These are phyloP conservation scores for Didymella keratinophila DNA, from an alignment of 2,329 filamentous ascomycete species.

Conservation along the genomic window DNA sequence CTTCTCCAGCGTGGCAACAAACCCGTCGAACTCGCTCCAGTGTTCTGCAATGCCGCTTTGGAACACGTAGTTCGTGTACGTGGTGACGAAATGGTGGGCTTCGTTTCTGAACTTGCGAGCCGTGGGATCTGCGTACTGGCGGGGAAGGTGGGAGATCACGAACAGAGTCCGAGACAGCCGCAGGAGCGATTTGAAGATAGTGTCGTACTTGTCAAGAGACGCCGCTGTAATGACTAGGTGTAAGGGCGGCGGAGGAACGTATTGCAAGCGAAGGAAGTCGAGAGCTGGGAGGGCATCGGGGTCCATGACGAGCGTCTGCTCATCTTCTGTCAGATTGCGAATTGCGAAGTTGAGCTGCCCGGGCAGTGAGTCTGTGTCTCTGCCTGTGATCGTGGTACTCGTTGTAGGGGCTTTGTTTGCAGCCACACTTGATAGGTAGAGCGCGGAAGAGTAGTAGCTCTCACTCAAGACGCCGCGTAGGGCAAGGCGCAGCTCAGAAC, in stretches of 20 bases:
- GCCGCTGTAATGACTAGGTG: slow-evolving; percentile 74
- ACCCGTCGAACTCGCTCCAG: slow-evolving; percentile 75
- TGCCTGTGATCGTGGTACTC: slow-evolving; percentile 22
- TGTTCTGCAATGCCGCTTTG: slow-evolving; percentile 76
- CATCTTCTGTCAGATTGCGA: slow-evolving; percentile 73
- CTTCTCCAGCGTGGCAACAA: slow-evolving; percentile 69
- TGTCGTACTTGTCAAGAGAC: slow-evolving; percentile 81
- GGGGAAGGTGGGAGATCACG: slow-evolving; percentile 62
- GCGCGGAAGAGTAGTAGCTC: slow-evolving; percentile 63
- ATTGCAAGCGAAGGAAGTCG: slow-evolving; percentile 91
- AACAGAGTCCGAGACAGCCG: slow-evolving; percentile 81
- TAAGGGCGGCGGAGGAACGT: slow-evolving; percentile 77
- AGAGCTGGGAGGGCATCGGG: slow-evolving; percentile 83
- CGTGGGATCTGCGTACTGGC: slow-evolving; percentile 30
- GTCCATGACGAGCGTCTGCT: slow-evolving; percentile 84
- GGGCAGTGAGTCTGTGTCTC: slow-evolving; percentile 50
- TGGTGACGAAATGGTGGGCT: slow-evolving; percentile 79
- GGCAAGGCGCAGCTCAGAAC: slow-evolving; percentile 88
- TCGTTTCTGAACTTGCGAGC: slow-evolving; percentile 69
- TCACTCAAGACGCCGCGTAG: slow-evolving; percentile 86
- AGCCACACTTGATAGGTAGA: slow-evolving; percentile 37
- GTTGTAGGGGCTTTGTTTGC: slow-evolving; percentile 1
- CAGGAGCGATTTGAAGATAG: slow-evolving; percentile 80
- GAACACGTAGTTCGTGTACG: slow-evolving; percentile 79
- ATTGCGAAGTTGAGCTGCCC: slow-evolving; percentile 73